These are phyloP conservation scores for Apiospora marii DNA, from an alignment of 2,329 filamentous ascomycete genomes.

Conservation along the genomic window DNA sequence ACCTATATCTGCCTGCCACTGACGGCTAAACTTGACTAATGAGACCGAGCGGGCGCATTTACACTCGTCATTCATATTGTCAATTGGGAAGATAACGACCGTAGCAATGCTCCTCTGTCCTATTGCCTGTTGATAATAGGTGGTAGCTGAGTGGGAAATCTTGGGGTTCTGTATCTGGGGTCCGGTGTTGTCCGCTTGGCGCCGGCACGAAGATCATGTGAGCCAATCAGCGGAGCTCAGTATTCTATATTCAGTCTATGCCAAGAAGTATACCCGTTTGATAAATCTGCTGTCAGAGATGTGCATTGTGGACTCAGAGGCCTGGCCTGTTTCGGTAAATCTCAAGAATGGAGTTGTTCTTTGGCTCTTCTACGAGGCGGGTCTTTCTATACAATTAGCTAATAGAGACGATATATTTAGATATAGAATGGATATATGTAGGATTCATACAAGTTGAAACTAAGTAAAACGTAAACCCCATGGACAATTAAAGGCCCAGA, in stretches of 20 bases:
- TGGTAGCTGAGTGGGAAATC: neutral
- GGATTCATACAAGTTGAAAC: neutral
- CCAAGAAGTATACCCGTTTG: neutral
- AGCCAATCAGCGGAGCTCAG: neutral
- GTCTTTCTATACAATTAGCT: slow-evolving; percentile 1
- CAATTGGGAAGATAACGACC: neutral
- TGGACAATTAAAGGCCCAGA: neutral
- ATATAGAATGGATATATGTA: neutral
- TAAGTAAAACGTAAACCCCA: neutral
- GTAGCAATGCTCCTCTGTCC: neutral
- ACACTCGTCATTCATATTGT: slow-evolving; percentile 1
- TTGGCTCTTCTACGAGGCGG: neutral
- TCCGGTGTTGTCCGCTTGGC: neutral
- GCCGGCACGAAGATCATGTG: neutral
- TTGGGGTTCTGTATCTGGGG: neutral
- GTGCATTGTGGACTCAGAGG: neutral
- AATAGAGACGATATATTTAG: neutral
- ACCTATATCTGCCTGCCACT: neutral
- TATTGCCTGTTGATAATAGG: neutral
- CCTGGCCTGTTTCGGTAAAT: neutral
- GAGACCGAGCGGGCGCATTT: slow-evolving; percentile 1
- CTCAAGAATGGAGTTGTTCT: neutral
- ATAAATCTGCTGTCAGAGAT: neutral
- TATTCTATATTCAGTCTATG: neutral
- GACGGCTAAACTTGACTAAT: slow-evolving; percentile 5